Conservation (phyloP, 768 basidiomycete genomes). For the Solioccasus polychromus region DNA sequence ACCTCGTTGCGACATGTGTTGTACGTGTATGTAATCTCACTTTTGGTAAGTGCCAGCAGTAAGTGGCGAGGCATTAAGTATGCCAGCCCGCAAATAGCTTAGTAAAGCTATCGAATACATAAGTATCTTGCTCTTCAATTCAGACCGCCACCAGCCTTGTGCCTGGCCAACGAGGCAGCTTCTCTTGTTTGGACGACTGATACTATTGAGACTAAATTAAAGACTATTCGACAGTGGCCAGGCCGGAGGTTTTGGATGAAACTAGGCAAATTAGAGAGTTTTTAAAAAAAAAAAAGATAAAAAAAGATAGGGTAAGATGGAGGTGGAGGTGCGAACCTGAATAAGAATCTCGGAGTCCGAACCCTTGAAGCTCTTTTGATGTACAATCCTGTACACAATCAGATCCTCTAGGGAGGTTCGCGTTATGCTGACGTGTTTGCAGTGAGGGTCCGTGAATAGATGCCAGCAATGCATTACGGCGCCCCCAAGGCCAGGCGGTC, state of each 20-base stretch:
- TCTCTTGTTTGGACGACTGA: conserved; percentile 9
- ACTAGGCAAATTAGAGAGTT: conserved; percentile 7
- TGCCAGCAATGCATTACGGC: conserved; percentile 32
- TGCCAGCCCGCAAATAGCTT: conserved; percentile 12
- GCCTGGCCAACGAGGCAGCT: conserved; percentile 15
- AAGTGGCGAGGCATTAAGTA: conserved; percentile 21
- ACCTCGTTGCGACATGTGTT: conserved; percentile 21
- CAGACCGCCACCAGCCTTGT: conserved; percentile 9
- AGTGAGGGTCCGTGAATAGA: conserved; percentile 22
- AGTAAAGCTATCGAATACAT: conserved; percentile 12
- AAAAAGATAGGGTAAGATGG: conserved; percentile 5
- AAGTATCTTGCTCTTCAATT: conserved; percentile 10
- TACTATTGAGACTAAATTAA: conserved; percentile 15
- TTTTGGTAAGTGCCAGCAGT: conserved; percentile 22
- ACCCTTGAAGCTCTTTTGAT: conserved; percentile 21
- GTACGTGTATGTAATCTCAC: conserved; percentile 25
- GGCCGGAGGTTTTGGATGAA: conserved; percentile 14
- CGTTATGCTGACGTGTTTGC: conserved; percentile 30
- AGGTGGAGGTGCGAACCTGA: conserved; percentile 26
- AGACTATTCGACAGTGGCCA: conserved; percentile 11
- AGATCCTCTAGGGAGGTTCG: conserved; percentile 15
- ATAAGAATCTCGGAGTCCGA: conserved; percentile 20
- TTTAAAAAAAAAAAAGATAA: conserved; percentile 11
- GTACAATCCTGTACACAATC: conserved; percentile 27
- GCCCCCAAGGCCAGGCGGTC: conserved; percentile 7